Conservation (phyloP, 805 yeast genomes). For the Wickerhamiella kurtzmanii region DNA sequence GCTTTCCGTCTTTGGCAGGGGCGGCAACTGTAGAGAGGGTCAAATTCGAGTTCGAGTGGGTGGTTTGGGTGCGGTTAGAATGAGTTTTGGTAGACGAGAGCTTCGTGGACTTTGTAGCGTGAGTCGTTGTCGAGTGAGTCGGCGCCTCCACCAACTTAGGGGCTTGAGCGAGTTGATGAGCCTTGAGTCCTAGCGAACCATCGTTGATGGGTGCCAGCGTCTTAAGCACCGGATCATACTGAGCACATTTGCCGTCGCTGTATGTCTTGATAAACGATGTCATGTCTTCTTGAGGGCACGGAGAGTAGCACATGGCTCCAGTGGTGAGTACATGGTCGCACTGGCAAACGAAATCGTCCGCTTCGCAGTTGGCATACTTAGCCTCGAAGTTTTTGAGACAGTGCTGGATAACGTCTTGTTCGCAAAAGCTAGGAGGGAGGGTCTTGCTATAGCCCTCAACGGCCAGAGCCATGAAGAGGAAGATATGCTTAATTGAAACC, state of each 20-base stretch:
- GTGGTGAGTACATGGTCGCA: slow-evolving; percentile 10
- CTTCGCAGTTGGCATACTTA: slow-evolving; percentile 10
- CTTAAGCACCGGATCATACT: slow-evolving; percentile 10
- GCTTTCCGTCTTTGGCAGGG: neutral
- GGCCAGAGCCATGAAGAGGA: neutral
- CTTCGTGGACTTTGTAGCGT: no score
- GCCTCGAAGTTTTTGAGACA: slow-evolving; percentile 12
- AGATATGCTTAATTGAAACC: neutral
- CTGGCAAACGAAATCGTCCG: slow-evolving; percentile 12
- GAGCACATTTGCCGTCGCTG: slow-evolving; percentile 12
- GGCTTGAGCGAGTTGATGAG: neutral
- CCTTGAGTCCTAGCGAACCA: neutral
- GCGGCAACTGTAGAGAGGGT: neutral
- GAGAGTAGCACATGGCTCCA: slow-evolving; percentile 17
- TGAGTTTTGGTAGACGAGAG: neutral
- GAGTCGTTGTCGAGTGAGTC: no score
- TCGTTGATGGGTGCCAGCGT: neutral
- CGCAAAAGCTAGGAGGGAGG: slow-evolving; percentile 12
- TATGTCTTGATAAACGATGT: slow-evolving; percentile 12
- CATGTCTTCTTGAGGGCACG: slow-evolving; percentile 16
- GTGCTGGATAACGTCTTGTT: slow-evolving; percentile 8
- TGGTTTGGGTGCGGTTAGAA: neutral
- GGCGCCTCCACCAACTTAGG: no score
- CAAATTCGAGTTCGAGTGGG: neutral
- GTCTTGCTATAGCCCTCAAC: slow-evolving; percentile 1